Conservation (phyloP, 2,329 filamentous ascomycete genomes). For the Stagonosporopsis vannaccii region DNA sequence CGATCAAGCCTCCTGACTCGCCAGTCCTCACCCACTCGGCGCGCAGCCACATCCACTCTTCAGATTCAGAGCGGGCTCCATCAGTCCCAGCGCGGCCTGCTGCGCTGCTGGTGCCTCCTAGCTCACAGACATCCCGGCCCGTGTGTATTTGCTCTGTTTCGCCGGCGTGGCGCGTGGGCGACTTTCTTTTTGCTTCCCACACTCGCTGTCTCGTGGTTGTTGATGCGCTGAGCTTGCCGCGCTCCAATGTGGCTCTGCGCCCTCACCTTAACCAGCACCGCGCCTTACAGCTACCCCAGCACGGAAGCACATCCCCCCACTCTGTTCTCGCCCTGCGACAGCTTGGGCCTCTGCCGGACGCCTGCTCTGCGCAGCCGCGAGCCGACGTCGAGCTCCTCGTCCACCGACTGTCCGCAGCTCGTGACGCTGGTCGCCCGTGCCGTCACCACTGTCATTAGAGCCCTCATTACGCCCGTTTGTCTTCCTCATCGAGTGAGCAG, state of each 20-base stretch:
- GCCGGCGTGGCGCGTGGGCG: conserved; percentile 44
- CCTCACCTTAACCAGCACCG: conserved; percentile 30
- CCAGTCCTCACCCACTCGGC: conserved; percentile 32
- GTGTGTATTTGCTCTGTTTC: conserved; percentile 40
- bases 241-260: conserved; percentile 43
- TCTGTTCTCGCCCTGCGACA: conserved; percentile 30
- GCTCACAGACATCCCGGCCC: conserved; percentile 25
- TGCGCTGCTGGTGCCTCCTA: conserved; percentile 31
- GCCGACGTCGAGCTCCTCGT: conserved; percentile 25
- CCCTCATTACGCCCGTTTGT: conserved; percentile 22
- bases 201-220: conserved; percentile 8
- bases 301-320: conserved; percentile 33
- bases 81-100: conserved; percentile 32
- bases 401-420: conserved; percentile 23
- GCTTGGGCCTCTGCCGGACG: conserved; percentile 32
- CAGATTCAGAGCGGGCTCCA: conserved; percentile 23
- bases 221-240: conserved; percentile 27
- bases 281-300: conserved; percentile 31
- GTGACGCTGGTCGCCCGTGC: conserved; percentile 33
- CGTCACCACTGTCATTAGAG: conserved; percentile 18
- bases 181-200: conserved; percentile 42
- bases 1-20: conserved; percentile 32
- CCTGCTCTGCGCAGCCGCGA: conserved; percentile 31
- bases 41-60: conserved; percentile 47
- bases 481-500: conserved; percentile 31